These are phyloP conservation scores for Selaginella tamariscina DNA, from an alignment of 75 land plant species.

Conservation along the genomic window DNA sequence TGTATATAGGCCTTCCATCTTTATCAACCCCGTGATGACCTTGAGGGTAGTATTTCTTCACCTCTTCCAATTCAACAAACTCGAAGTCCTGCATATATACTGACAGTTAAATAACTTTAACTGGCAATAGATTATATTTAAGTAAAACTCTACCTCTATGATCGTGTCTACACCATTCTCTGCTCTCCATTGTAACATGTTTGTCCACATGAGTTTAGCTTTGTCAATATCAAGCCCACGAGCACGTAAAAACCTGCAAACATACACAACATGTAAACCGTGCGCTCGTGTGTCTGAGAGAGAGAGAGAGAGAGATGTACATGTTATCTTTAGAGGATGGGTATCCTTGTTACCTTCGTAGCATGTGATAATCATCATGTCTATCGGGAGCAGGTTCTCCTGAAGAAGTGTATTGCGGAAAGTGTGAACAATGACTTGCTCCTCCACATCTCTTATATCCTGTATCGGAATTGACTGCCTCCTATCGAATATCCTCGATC, in stretches of 20 bases:
- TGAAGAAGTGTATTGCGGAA: conserved; percentile 37
- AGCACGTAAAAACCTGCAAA: conserved; percentile 57
- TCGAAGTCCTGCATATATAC: conserved; percentile 40
- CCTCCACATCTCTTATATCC: conserved; percentile 55
- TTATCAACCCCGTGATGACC: conserved; percentile 73
- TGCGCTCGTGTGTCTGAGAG: neutral
- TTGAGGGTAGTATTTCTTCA: conserved; percentile 55
- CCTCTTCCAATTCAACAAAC: conserved; percentile 48
- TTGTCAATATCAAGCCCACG: conserved; percentile 55
- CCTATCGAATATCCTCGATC: neutral
- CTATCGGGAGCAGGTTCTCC: conserved; percentile 44
- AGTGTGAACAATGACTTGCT: conserved; percentile 40
- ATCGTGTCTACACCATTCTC: conserved; percentile 70
- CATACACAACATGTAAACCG: neutral
- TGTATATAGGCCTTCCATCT: conserved; percentile 64
- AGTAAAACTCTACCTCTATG: conserved; percentile 34
- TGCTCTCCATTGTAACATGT: conserved; percentile 68
- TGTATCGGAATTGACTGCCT: conserved; percentile 21
- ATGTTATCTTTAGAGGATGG: neutral
- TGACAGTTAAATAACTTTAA: no score
- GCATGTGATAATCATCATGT: conserved; percentile 73
- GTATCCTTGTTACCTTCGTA: conserved; percentile 30
- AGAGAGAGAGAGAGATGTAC: neutral
- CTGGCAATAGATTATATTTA: no score
- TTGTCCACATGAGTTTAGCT: conserved; percentile 63